Evolutionary conservation across 176 grass and related monocot genomes (phyloP).

Genomic region (Triticum urartu): DNA sequence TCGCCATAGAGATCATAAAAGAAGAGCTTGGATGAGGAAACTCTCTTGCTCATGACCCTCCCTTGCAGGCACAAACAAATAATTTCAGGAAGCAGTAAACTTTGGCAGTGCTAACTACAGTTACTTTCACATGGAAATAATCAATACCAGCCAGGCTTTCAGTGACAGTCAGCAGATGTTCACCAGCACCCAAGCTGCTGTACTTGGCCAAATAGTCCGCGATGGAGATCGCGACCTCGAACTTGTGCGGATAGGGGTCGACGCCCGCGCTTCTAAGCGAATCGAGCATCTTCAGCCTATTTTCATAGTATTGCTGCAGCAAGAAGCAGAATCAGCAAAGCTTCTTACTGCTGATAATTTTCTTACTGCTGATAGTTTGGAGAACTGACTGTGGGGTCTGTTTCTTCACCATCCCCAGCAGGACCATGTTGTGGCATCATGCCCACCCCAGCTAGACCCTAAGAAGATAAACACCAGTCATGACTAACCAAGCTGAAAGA

Average conservation of each 20-base stretch:
- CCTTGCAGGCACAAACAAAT: conserved; percentile 27
- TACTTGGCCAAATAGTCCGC: conserved; percentile 34
- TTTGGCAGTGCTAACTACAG: background rate
- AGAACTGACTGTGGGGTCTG: conserved; percentile 54
- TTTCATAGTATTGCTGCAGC: conserved; percentile 61
- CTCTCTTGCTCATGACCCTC: conserved; percentile 71
- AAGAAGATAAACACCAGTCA: background rate
- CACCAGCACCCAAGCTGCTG: conserved; percentile 39
- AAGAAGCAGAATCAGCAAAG: background rate
- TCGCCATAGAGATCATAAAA: conserved; percentile 59
- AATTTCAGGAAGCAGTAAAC: background rate
- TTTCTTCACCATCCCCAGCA: conserved; percentile 50
- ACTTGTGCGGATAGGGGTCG: conserved; percentile 58
- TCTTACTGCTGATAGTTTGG: background rate
- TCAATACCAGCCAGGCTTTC: conserved; percentile 51
- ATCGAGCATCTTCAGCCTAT: conserved; percentile 51
- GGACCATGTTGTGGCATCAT: background rate
- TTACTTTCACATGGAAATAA: background rate
- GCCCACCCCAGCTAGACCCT: background rate
- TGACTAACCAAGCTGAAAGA: background rate
- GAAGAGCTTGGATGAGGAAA: conserved; percentile 62
- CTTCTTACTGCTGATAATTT: background rate
- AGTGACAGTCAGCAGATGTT: conserved; percentile 24
- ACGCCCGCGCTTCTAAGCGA: conserved; percentile 31
- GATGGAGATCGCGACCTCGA: conserved; percentile 33